These are phyloP conservation scores for Cyberlindnera saturnus DNA, from an alignment of 805 yeast species.

Conservation along the genomic window DNA sequence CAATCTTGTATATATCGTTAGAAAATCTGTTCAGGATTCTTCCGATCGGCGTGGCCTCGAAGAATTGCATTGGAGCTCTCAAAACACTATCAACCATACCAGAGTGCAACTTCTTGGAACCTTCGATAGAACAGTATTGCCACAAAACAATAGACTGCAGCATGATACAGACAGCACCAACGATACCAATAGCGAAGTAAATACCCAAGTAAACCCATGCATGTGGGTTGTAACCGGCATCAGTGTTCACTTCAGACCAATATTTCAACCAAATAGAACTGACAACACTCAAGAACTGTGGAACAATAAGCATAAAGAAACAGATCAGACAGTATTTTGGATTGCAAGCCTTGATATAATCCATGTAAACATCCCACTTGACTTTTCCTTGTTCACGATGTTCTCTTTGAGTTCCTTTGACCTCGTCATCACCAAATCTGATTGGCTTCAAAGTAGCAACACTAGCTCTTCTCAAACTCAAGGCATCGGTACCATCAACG, in stretches of 20 bases:
- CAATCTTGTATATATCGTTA: slow-evolving; percentile 84
- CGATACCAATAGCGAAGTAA: slow-evolving; percentile 70
- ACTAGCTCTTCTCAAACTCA: slow-evolving; percentile 59
- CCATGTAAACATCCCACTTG: slow-evolving; percentile 75
- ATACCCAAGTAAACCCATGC: slow-evolving; percentile 67
- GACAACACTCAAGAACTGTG: slow-evolving; percentile 56
- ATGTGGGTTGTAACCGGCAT: slow-evolving; percentile 62
- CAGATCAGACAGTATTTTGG: slow-evolving; percentile 55
- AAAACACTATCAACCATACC: slow-evolving; percentile 68
- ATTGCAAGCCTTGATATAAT: slow-evolving; percentile 86
- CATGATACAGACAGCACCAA: slow-evolving; percentile 54
- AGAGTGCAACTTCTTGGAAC: slow-evolving; percentile 71
- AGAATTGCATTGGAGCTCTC: slow-evolving; percentile 91
- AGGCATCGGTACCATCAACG: slow-evolving; percentile 24
- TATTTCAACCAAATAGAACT: slow-evolving; percentile 92
- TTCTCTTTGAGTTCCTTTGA: slow-evolving; percentile 43
- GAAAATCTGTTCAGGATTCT: slow-evolving; percentile 88
- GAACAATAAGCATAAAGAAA: slow-evolving; percentile 45
- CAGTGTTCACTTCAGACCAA: slow-evolving; percentile 90
- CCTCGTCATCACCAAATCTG: slow-evolving; percentile 29
- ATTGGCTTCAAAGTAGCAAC: slow-evolving; percentile 38
- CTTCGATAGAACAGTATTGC: slow-evolving; percentile 78
- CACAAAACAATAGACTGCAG: slow-evolving; percentile 65
- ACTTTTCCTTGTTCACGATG: slow-evolving; percentile 92
- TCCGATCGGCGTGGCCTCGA: slow-evolving; percentile 94